phyloP scores from a whole-genome alignment of 1,139 yeast species.

The Magnusiomyces magnusii region DNA sequence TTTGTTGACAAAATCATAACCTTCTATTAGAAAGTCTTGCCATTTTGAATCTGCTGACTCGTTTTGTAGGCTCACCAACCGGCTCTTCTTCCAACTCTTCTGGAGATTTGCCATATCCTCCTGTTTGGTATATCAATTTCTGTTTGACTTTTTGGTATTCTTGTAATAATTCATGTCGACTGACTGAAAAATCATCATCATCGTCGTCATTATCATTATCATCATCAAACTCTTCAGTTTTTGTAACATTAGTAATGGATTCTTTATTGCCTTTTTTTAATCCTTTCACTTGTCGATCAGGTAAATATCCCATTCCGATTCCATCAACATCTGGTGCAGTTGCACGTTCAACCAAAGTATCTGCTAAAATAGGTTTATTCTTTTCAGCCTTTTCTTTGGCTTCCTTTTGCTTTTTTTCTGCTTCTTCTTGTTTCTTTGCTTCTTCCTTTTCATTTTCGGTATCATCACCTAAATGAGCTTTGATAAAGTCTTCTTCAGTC shows the following conservation, averaged over 20 bases:
- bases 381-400: conserved; percentile 6
- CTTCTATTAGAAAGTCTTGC: conserved; percentile 32
- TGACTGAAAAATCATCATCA: conserved; percentile 16
- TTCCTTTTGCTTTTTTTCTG: conserved; percentile 9
- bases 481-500: conserved; percentile 32
- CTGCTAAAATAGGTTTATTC: conserved; percentile 19
- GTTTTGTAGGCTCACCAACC: conserved; percentile 54
- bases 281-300: conserved; percentile 13
- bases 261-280: not conserved
- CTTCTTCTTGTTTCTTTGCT: conserved; percentile 8
- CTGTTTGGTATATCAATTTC: conserved; percentile 42
- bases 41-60: conserved; percentile 63
- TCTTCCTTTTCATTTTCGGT: conserved; percentile 13
- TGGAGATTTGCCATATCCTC: conserved; percentile 43
- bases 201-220: conserved; percentile 19
- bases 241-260: not conserved
- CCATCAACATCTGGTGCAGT: conserved; percentile 12
- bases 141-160: conserved; percentile 56
- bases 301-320: conserved; percentile 13
- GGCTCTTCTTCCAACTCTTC: conserved; percentile 59
- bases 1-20: not conserved
- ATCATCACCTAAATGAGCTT: conserved; percentile 20
- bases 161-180: conserved; percentile 36
- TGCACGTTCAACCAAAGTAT: conserved; percentile 20
- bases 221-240: conserved; percentile 14